phyloP scores from a whole-genome alignment of 192 early-diverging fungal genomes.

The Bifiguratus adelaidae region DNA sequence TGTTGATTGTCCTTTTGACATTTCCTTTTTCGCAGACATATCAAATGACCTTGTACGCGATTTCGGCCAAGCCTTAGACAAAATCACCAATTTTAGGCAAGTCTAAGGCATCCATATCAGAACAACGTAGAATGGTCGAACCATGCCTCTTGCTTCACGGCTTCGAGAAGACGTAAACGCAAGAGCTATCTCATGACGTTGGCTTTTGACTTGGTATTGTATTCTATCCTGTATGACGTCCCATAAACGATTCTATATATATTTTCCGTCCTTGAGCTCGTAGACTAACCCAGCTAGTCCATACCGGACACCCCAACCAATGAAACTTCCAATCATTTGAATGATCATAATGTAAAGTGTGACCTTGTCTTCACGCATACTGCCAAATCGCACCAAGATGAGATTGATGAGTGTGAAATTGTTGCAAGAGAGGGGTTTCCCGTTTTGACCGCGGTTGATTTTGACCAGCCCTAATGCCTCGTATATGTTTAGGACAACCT shows the following conservation, averaged over 20 bases:
- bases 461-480: slow-evolving; percentile 35
- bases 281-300: slow-evolving; percentile 76
- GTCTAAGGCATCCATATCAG: no score
- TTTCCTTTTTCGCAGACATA: no score
- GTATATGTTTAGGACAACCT: slow-evolving; percentile 38
- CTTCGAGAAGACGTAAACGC: no score
- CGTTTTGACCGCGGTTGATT: slow-evolving; percentile 36
- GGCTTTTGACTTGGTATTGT: no score
- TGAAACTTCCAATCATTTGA: slow-evolving; percentile 50
- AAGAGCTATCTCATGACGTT: no score
- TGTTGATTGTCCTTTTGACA: slow-evolving; percentile 37
- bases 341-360: slow-evolving; percentile 48
- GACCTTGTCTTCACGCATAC: slow-evolving; percentile 56
- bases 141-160: no score
- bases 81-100: no score
- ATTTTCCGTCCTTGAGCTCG: no score
- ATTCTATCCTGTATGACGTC: no score
- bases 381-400: slow-evolving; percentile 68
- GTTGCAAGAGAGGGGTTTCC: slow-evolving; percentile 48
- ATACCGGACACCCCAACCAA: slow-evolving; percentile 81
- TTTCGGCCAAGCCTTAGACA: slow-evolving; percentile 49
- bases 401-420: slow-evolving; percentile 93
- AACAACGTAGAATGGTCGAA: no score
- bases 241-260: no score
- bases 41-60: slow-evolving; percentile 58